Evolutionary conservation across 768 basidiomycete genomes (phyloP), one percentile per base, ranked within the genome.

Genomic region (Phylloporus scabripes): DNA sequence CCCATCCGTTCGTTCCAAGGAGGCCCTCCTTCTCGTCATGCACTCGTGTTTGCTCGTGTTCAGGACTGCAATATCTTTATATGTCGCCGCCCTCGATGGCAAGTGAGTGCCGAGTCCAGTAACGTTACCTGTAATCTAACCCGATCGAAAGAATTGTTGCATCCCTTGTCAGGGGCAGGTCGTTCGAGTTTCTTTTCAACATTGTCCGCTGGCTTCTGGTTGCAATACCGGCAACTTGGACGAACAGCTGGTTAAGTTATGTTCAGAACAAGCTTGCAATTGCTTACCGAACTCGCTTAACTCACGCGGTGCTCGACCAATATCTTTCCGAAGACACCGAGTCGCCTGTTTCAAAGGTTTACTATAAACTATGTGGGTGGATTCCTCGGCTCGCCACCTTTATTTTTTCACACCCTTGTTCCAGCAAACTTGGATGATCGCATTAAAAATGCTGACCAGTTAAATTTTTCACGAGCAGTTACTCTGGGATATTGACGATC

Each of bases 371-470:
- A 14, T 82, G 92, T 86, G 58, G 51, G 83, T 68, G 12, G 43
- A 43, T 32, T n/a, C 10, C 20, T 34, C 3, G 20, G 10, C 21
- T 34, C 7, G 29, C 24, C n/a, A 50, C 44, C 54, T 20, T 50
- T 21, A 14, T n/a, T 31, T 46, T 14, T 36, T 54, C 15, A 57
- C 7, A 10, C 15, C 37, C 40, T 17, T 21, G 40, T n/a, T 47
- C 20, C 60, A 91, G 92, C 89, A 38, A 96, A 96, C 65, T 70
- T 98, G 58, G 94, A 97, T 62, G 95, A 97, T 63, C 76, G 95
- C 43, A 92, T 97, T 43, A 92, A 92, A 74, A 96, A 97, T 58
- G 87, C 91, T 14, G 93, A 97, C 65, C 92, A 96, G 87, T 88
- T 57, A 48, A 57, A 78, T 62, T 24, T 37, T 4, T n/a, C 15